Conservation (phyloP, 352 stramenopile genomes). For the Nothophytophthora sp. region DNA sequence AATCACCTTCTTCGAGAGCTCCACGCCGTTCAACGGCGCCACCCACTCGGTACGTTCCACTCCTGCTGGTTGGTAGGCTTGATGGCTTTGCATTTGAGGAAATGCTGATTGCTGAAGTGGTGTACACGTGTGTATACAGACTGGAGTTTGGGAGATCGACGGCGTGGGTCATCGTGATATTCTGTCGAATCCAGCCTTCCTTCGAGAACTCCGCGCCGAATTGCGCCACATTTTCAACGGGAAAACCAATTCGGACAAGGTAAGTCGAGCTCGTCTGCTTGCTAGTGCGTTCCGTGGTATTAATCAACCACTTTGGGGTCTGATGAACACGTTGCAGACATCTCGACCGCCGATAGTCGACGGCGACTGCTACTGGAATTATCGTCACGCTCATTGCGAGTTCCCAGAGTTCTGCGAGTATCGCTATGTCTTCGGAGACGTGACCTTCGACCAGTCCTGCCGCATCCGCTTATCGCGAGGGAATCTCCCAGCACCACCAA, state of each 20-base stretch:
- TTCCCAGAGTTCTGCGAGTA: conserved; percentile 84
- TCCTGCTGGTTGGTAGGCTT: background rate
- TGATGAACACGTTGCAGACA: conserved; percentile 30
- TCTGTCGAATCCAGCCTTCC: conserved; percentile 65
- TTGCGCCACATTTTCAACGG: conserved; percentile 69
- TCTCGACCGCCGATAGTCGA: conserved; percentile 71
- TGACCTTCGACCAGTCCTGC: conserved; percentile 83
- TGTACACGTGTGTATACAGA: conserved; percentile 30
- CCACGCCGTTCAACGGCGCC: conserved; percentile 23
- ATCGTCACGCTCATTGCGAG: conserved; percentile 67
- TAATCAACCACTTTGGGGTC: no score
- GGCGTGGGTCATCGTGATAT: conserved; percentile 72
- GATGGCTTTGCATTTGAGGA: background rate
- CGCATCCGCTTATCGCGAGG: conserved; percentile 39
- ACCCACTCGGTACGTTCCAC: conserved; percentile 31
- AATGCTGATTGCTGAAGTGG: background rate
- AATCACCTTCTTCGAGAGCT: conserved; percentile 81
- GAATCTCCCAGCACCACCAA: conserved; percentile 27
- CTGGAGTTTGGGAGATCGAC: conserved; percentile 84
- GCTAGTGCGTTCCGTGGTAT: no score
- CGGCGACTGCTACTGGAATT: conserved; percentile 87
- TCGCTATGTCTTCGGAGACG: conserved; percentile 78
- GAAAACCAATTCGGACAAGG: conserved; percentile 54
- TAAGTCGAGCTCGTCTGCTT: conserved; percentile 5
- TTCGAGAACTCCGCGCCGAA: conserved; percentile 73